Base-by-base conservation (phyloP, 1,284 basidiomycete species). In the Marasmius sp. region DNA sequence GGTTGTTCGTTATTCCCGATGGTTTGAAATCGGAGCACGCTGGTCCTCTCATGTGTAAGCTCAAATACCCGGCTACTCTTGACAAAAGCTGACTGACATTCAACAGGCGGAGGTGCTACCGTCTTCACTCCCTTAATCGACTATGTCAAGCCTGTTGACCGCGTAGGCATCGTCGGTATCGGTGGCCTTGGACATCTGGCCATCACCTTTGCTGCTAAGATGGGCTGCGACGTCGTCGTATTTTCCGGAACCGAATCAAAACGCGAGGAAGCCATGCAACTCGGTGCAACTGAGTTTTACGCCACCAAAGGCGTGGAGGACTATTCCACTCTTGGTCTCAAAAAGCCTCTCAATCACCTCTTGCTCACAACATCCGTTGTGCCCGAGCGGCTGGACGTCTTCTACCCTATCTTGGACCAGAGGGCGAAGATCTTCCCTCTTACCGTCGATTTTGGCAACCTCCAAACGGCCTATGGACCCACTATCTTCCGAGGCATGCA, bases 161-260 rank as follows among this genome's bases (percentile, higher is more conserved):
- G 77, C 34, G 73, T 77, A 7, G 77, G 74, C 1, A 59, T 79
- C 5, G 63, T 78, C 12, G 76, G 76, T 1, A 20, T 77, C 18
- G 76, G 76, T 6, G 75, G 75, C 3, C 71, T 77, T 18, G 77
- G 75, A 11, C 75, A 77, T 47, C 69, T 77, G 20, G 75, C 74
- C 7, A 74, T 77, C 48, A 71, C 76, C 57, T 77, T 77, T 57
- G 73, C 77, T 3, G 61, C 71, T 39, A 77, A 74, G 63, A 79
- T 79, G 77, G 77, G 77, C 6, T 85, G 85, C 38, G 80, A 85
- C 51, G 85, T 88, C 6, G 80, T 81, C 62, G 86, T 83, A 54
- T 83, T 88, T 70, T 85, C 84, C n/a, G 77, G 81, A 65, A 81
- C 82, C 2, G 78, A 81, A 39, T 71, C 70, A 57, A 88, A 88